These are phyloP conservation scores for Ophiocytium majus DNA, from an alignment of 352 stramenopile genomes.

Conservation along the genomic window DNA sequence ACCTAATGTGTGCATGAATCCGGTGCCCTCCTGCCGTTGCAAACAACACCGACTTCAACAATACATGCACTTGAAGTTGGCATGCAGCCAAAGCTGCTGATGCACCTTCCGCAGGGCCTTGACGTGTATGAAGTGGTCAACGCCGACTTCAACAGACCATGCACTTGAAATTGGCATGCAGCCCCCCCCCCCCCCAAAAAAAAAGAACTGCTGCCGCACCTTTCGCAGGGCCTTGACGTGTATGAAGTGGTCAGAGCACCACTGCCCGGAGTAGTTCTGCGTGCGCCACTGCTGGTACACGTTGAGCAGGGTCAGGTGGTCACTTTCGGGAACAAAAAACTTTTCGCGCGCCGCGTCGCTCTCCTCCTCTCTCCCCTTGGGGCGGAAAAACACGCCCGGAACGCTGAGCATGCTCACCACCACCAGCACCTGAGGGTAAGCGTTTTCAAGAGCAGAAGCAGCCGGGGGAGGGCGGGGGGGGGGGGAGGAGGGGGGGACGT, in stretches of 20 bases:
- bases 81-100: too few relatives aligned
- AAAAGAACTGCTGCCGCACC: too few relatives aligned
- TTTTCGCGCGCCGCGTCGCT: constrained; percentile 93
- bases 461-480: too few relatives aligned
- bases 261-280: constrained; percentile 89
- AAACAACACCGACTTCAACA: too few relatives aligned
- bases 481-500: not conserved
- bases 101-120: constrained; percentile 86
- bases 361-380: constrained; percentile 88
- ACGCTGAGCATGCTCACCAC: constrained; percentile 96
- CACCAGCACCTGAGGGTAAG: constrained; percentile 74
- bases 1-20: too few relatives aligned
- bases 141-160: too few relatives aligned
- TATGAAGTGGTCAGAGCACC: constrained; percentile 91
- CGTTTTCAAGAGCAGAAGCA: too few relatives aligned
- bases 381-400: constrained; percentile 66
- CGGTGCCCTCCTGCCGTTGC: too few relatives aligned
- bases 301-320: constrained; percentile 60
- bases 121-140: constrained; percentile 94
- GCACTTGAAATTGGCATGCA: too few relatives aligned
- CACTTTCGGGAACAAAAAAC: constrained; percentile 87
- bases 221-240: constrained; percentile 92
- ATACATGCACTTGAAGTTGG: too few relatives aligned
- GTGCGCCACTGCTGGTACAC: constrained; percentile 75
- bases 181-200: too few relatives aligned